These are phyloP conservation scores for Elsinoe necatrix DNA, from an alignment of 2,329 filamentous ascomycete species.

Conservation along the genomic window DNA sequence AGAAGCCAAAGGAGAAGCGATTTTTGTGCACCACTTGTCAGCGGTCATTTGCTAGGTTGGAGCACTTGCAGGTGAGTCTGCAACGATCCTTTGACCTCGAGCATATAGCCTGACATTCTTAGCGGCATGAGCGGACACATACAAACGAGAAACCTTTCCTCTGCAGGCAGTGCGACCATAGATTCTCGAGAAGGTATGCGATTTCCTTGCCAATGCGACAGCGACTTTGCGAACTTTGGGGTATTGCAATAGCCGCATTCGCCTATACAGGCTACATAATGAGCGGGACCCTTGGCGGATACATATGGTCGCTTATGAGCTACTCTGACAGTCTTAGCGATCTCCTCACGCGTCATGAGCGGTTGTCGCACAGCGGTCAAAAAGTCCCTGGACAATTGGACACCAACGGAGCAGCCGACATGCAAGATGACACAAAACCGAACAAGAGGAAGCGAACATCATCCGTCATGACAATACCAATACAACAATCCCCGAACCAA, in stretches of 20 bases:
- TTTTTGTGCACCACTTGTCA: constrained; percentile 30
- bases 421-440: not conserved
- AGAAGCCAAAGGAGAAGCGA: constrained; percentile 26
- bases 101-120: constrained; percentile 7
- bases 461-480: constrained; percentile 16
- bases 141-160: constrained; percentile 36
- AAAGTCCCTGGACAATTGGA: constrained; percentile 2
- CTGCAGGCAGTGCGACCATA: constrained; percentile 34
- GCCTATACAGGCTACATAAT: not conserved
- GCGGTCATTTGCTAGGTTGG: constrained; percentile 31
- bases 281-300: not conserved
- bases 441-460: constrained; percentile 19
- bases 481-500: not conserved
- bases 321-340: constrained; percentile 25
- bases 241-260: not conserved
- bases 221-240: not conserved
- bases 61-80: constrained; percentile 32
- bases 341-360: constrained; percentile 34
- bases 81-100: not conserved
- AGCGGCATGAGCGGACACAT: constrained; percentile 22
- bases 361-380: constrained; percentile 31
- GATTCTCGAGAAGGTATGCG: constrained; percentile 35
- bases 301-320: not conserved
- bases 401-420: not conserved
- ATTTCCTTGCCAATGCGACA: not conserved